Conservation (phyloP, 306 rosid species). For the Acacia melanoxylon region DNA sequence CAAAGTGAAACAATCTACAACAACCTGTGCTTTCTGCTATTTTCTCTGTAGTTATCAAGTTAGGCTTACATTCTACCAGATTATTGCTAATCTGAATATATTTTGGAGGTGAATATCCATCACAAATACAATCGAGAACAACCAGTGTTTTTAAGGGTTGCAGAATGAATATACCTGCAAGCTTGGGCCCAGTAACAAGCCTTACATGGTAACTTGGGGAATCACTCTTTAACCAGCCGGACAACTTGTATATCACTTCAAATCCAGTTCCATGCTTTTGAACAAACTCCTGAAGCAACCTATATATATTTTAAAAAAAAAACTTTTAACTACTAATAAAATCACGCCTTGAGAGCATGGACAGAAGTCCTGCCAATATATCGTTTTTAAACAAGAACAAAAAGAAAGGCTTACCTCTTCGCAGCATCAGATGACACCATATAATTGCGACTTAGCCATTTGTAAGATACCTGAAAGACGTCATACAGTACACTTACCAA, state of each 20-base stretch:
- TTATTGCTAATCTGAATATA: not conserved
- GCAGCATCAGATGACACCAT: conserved; percentile 78
- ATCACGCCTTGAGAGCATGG: not conserved
- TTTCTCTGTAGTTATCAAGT: not conserved
- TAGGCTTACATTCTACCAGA: not conserved
- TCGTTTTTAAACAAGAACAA: not conserved
- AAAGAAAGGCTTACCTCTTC: conserved; percentile 55
- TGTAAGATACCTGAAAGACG: conserved; percentile 78
- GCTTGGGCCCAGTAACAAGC: conserved; percentile 73
- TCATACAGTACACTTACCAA: not conserved
- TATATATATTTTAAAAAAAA: conserved; percentile 4
- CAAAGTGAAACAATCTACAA: not conserved
- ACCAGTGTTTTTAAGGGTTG: not conserved
- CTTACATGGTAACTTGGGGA: conserved; percentile 66
- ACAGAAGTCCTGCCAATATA: not conserved
- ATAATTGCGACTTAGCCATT: conserved; percentile 96
- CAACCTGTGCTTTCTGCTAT: not conserved
- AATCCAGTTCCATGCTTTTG: conserved; percentile 62
- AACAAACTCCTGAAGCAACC: conserved; percentile 90
- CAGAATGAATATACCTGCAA: conserved; percentile 52
- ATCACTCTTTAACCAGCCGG: conserved; percentile 82
- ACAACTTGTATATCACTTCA: conserved; percentile 79
- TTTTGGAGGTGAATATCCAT: not conserved
- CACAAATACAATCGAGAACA: not conserved
- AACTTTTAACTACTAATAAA: conserved; percentile 31